Evolutionary conservation across 2,329 filamentous ascomycete genomes (phyloP).

Genomic region (Triangularia verruculosa): DNA sequence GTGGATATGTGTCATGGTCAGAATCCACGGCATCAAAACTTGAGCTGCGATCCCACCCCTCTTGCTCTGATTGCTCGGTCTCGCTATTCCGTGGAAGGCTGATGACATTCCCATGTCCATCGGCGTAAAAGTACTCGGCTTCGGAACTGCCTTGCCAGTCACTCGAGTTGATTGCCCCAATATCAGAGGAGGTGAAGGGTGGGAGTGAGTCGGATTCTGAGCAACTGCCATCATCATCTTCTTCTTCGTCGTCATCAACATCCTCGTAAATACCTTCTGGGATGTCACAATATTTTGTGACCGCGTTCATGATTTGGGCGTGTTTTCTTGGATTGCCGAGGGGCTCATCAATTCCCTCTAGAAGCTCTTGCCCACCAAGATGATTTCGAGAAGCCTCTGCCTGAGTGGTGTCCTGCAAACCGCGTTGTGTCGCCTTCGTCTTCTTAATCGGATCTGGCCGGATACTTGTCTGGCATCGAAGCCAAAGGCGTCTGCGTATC

Average conservation of each 20-base stretch:
- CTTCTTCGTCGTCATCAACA: neutral
- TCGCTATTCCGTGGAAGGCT: conserved; percentile 10
- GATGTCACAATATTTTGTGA: neutral
- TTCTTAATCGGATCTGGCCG: conserved; percentile 14
- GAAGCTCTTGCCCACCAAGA: neutral
- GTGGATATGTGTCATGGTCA: neutral
- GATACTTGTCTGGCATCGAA: conserved; percentile 25
- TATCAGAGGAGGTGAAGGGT: neutral
- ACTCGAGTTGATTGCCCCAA: neutral
- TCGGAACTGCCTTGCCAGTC: conserved; percentile 16
- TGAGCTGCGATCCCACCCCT: conserved; percentile 4
- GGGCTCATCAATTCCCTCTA: neutral
- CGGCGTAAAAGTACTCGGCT: conserved; percentile 26
- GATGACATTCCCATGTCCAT: conserved; percentile 23
- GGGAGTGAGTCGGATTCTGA: neutral
- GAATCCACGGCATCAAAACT: neutral
- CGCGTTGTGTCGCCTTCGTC: neutral
- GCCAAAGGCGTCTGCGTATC: conserved; percentile 22
- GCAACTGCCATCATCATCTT: neutral
- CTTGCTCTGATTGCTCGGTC: neutral
- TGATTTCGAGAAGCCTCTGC: neutral
- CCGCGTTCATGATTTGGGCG: neutral
- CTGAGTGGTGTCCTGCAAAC: neutral
- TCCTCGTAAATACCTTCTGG: neutral
- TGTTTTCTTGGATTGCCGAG: too few relatives aligned